phyloP scores from a whole-genome alignment of 768 basidiomycete species.

The Russula sp. region DNA sequence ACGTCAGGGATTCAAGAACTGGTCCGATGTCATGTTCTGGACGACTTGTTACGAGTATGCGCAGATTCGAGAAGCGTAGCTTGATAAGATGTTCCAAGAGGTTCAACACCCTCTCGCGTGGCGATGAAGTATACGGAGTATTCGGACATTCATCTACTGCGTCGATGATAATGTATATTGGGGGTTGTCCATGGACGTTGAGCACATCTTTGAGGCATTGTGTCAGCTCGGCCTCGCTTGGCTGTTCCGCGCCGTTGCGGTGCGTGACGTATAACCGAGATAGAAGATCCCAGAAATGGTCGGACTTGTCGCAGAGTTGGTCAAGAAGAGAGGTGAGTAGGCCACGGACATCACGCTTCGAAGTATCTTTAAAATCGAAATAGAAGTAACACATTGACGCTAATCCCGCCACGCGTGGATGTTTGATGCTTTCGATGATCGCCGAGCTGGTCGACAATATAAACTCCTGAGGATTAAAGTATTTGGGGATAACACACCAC shows the following conservation, averaged over 20 bases:
- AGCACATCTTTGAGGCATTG: not conserved
- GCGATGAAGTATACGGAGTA: not conserved
- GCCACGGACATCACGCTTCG: not conserved
- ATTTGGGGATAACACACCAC: too few relatives aligned
- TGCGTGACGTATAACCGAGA: not conserved
- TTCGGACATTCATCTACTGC: too few relatives aligned
- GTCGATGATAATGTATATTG: too few relatives aligned
- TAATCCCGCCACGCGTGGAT: too few relatives aligned
- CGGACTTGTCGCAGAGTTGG: not conserved
- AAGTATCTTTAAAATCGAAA: conserved; percentile 2
- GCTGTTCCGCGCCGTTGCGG: too few relatives aligned
- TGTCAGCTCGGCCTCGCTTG: too few relatives aligned
- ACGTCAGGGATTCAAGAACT: not conserved
- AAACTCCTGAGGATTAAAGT: too few relatives aligned
- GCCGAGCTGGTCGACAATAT: too few relatives aligned
- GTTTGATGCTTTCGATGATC: too few relatives aligned
- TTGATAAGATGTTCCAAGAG: not conserved
- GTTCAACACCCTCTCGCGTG: not conserved
- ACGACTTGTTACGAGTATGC: not conserved
- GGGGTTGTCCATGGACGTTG: not conserved
- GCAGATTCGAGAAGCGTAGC: not conserved
- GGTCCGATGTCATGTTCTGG: too few relatives aligned
- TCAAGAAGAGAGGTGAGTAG: not conserved
- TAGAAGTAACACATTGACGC: not conserved
- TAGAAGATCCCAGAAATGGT: not conserved